These are phyloP conservation scores for Santalum album DNA, from an alignment of 164 flowering plant genomes.

Conservation along the genomic window DNA sequence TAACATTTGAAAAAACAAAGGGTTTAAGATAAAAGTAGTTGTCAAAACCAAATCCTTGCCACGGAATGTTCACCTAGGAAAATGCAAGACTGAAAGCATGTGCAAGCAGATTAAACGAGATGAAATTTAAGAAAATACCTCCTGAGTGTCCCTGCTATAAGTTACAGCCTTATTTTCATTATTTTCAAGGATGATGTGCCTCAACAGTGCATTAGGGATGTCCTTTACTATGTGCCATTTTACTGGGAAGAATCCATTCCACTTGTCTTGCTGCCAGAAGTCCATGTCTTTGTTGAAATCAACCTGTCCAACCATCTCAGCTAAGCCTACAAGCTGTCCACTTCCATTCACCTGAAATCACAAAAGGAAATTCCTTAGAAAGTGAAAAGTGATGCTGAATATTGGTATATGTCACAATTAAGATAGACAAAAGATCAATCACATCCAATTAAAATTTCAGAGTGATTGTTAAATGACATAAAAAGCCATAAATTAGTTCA, in stretches of 20 bases:
- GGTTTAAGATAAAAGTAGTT: neutral
- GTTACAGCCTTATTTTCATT: conserved; percentile 73
- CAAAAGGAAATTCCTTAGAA: neutral
- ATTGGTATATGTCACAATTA: too few species aligned
- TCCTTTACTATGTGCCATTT: conserved; percentile 80
- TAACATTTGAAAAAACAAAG: neutral
- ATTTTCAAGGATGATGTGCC: conserved; percentile 61
- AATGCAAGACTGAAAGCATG: neutral
- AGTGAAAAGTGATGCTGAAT: neutral
- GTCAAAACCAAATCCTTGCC: neutral
- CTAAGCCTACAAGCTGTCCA: conserved; percentile 77
- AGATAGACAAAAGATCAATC: too few species aligned
- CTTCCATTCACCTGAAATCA: conserved; percentile 65
- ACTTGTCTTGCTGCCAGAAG: conserved; percentile 76
- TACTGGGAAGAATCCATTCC: conserved; percentile 78
- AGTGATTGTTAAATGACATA: too few species aligned
- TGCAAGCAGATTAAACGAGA: too few species aligned
- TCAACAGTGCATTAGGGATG: conserved; percentile 41
- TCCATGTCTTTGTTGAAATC: conserved; percentile 71
- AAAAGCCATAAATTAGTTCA: too few species aligned
- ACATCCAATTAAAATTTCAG: too few species aligned
- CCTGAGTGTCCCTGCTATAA: conserved; percentile 68
- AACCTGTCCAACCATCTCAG: conserved; percentile 76
- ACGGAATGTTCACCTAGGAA: neutral
- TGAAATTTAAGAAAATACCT: conserved; percentile 31